Conservation (phyloP, 208 protist species). For the Trypanosoma theileri region DNA sequence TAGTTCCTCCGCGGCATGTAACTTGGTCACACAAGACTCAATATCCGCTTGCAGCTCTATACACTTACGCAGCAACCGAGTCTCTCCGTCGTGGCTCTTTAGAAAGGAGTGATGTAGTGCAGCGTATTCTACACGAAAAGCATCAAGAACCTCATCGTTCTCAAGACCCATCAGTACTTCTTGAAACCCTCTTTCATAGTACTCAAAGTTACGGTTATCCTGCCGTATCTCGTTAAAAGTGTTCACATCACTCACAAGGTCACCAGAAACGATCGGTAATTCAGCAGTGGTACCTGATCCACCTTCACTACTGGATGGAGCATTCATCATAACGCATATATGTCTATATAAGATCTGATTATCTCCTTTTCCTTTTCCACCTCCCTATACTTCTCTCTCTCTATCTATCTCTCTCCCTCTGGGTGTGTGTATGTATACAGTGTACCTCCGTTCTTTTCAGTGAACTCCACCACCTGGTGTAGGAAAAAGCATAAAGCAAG, state of each 20-base stretch:
- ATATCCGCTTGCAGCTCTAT: constrained; percentile 95
- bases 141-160: constrained; percentile 93
- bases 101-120: constrained; percentile 96
- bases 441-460: too few relatives aligned
- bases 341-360: not conserved
- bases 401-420: too few relatives aligned
- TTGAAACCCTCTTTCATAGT: constrained; percentile 94
- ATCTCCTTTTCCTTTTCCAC: not conserved
- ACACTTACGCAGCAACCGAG: constrained; percentile 95
- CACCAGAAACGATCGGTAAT: not conserved
- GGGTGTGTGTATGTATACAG: too few relatives aligned
- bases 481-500: not conserved
- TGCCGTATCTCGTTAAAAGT: constrained; percentile 53
- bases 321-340: not conserved
- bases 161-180: constrained; percentile 93
- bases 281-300: not conserved
- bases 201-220: constrained; percentile 80
- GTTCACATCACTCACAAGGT: constrained; percentile 36
- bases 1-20: constrained; percentile 92
- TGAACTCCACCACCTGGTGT: not conserved
- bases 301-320: not conserved
- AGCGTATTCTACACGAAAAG: constrained; percentile 96
- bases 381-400: not conserved
- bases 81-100: constrained; percentile 97
- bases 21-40: constrained; percentile 93